phyloP scores from a whole-genome alignment of 306 rosid genomes.

The Citrullus mucosospermus region DNA sequence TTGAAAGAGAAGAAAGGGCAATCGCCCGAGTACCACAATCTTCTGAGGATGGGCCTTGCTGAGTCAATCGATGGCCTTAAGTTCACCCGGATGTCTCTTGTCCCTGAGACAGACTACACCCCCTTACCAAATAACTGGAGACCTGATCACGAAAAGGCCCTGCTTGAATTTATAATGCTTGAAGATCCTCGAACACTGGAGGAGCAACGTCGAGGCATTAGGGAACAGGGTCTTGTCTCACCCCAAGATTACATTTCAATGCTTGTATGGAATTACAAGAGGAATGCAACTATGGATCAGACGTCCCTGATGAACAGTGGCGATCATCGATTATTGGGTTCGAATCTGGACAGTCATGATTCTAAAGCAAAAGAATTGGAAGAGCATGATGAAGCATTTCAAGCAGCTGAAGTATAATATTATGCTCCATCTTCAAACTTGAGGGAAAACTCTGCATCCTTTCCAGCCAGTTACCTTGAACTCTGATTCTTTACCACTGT shows the following conservation, averaged over 20 bases:
- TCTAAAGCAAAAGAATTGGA: not conserved
- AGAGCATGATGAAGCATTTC: not conserved
- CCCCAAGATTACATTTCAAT: conserved; percentile 88
- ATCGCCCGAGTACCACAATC: conserved; percentile 84
- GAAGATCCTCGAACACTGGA: conserved; percentile 72
- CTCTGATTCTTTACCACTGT: not conserved
- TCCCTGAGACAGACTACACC: conserved; percentile 84
- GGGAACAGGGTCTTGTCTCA: conserved; percentile 73
- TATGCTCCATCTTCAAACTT: not conserved
- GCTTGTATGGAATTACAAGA: conserved; percentile 98
- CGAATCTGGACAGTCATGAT: conserved; percentile 27
- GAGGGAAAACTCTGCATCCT: not conserved
- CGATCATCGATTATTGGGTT: conserved; percentile 26
- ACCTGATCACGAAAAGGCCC: conserved; percentile 78
- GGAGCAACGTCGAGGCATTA: conserved; percentile 47
- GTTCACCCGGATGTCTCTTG: conserved; percentile 80
- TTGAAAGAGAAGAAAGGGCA: conserved; percentile 92
- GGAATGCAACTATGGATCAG: conserved; percentile 45
- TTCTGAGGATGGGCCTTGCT: conserved; percentile 89
- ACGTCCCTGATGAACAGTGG: conserved; percentile 25
- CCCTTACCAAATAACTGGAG: conserved; percentile 80
- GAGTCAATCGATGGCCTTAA: conserved; percentile 94
- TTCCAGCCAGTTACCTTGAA: not conserved
- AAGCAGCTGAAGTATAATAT: not conserved
- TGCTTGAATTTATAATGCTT: conserved; percentile 67